A percentile compares a stretch with the other conserved stretches of the same genome.
phyloP scores from a whole-genome alignment of 306 rosid species.

The Vicia faba region DNA sequence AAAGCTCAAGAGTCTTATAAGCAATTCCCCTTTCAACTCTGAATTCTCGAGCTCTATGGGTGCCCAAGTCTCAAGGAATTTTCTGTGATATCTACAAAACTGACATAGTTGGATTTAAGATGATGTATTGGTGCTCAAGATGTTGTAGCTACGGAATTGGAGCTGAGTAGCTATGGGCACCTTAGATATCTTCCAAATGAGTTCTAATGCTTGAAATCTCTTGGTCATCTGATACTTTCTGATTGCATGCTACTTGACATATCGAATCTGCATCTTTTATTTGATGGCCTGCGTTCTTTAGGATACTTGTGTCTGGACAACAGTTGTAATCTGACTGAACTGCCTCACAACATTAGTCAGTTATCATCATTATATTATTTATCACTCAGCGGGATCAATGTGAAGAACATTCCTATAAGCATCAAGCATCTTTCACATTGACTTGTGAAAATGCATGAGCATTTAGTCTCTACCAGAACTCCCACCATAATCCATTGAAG shows the following conservation, averaged over 20 bases:
- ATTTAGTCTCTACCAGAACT: constrained; percentile 10
- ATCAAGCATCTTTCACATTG: constrained; percentile 8
- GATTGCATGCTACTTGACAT: neutral
- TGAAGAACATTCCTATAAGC: neutral
- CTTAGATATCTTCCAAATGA: neutral
- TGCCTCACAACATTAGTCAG: neutral
- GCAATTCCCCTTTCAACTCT: no score
- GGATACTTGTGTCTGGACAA: constrained; percentile 1
- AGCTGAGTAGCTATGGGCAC: neutral
- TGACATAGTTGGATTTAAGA: neutral
- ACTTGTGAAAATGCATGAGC: neutral
- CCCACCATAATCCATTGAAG: neutral
- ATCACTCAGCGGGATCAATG: constrained; percentile 11
- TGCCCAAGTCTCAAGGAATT: neutral
- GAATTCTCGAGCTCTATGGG: no score
- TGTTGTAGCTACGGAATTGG: neutral
- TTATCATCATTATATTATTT: constrained; percentile 11
- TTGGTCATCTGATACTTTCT: neutral
- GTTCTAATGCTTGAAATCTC: neutral
- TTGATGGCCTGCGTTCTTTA: constrained; percentile 13
- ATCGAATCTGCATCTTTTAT: constrained; percentile 6
- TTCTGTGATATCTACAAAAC: neutral
- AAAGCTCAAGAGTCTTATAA: neutral
- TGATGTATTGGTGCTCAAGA: neutral
- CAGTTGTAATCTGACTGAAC: neutral